These are phyloP conservation scores for Endotrypanum monterogeii DNA, from an alignment of 208 protist species.

Conservation along the genomic window DNA sequence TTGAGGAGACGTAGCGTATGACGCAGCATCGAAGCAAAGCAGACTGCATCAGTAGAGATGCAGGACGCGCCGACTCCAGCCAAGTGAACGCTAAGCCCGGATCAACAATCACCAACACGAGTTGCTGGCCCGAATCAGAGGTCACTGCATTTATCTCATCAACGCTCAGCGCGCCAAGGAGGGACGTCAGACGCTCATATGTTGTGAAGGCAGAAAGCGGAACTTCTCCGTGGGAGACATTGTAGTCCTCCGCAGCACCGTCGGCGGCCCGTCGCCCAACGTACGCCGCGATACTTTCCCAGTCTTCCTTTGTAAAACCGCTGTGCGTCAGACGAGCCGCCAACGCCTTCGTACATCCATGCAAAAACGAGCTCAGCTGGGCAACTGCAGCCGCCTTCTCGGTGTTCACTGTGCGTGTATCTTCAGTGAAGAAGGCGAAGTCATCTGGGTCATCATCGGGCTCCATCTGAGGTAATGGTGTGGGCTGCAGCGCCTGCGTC, in stretches of 20 bases:
- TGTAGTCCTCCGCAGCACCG: conserved; percentile 43
- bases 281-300: conserved; percentile 36
- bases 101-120: conserved; percentile 15
- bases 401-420: conserved; percentile 14
- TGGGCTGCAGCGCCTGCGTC: conserved; percentile 62
- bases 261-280: conserved; percentile 25
- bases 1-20: conserved; percentile 17
- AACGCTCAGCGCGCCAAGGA: conserved; percentile 33
- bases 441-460: conserved; percentile 73
- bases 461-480: conserved; percentile 60
- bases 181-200: conserved; percentile 60
- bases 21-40: conserved; percentile 34
- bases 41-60: conserved; percentile 20
- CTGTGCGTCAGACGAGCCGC: conserved; percentile 29
- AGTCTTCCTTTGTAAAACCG: conserved; percentile 14
- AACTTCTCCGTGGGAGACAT: conserved; percentile 45
- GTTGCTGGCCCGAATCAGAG: conserved; percentile 4
- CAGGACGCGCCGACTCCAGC: conserved; percentile 11
- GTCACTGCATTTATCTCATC: conserved; percentile 3
- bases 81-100: conserved; percentile 9
- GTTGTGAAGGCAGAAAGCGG: conserved; percentile 58
- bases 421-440: conserved; percentile 38
- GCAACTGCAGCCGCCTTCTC: conserved; percentile 22
- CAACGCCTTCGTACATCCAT: conserved; percentile 20
- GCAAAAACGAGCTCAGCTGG: conserved; percentile 28